Evolutionary conservation across 352 stramenopile genomes (phyloP), one percentile per base, ranked within the genome.

Genomic region (Pythium graminicola): DNA sequence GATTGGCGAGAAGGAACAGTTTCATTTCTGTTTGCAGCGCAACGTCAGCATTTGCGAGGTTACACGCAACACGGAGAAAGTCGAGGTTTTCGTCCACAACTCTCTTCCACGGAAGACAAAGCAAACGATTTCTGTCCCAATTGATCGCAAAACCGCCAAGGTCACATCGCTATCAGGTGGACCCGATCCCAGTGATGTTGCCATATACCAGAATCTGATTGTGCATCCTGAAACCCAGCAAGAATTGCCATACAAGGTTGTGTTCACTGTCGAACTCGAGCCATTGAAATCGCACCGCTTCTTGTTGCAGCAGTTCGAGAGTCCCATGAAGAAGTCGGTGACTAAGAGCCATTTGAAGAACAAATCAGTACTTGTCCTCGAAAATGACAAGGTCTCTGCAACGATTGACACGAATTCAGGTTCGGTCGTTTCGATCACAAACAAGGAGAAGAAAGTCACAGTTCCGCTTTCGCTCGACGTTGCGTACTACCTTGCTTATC

Each of bases 21-120:
- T 79, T 22, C 50, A 73, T 6, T 73, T 89, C 4, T 95, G 85
- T 50, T 50, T 89, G 11, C 60, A 89, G 11, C 60, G 79, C 31
- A 99, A 98, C 69, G 82, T 95, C 40, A 97, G 90, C 13, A 76
- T 91, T 26, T 99, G 95, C 56, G 77, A 95, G 23, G 60, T 91
- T 10, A 81, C 62, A 27, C 84, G 61, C 40, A 69, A 73, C 32
- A 84, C 78, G 43, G 61, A 75, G 50, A 64, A 83, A 22, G 86
- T 91, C 9, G 76, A 88, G 49, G 69, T 88, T 17, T 42, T 86
- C 40, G 73, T 91, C 5, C 80, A 91, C 56, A 91, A 91, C 36
- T 54, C 73, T 9, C 50, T 91, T 11, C 58, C 81, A 9, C 70
- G 71, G 6, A 86, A 70, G 45, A 75, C 54, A 13, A 70, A 76